Percentiles rank a stretch among this genome's conserved stretches.
Evolutionary conservation across 1,284 basidiomycete genomes (phyloP).

Genomic region (Fistulinella cinereoalba): DNA sequence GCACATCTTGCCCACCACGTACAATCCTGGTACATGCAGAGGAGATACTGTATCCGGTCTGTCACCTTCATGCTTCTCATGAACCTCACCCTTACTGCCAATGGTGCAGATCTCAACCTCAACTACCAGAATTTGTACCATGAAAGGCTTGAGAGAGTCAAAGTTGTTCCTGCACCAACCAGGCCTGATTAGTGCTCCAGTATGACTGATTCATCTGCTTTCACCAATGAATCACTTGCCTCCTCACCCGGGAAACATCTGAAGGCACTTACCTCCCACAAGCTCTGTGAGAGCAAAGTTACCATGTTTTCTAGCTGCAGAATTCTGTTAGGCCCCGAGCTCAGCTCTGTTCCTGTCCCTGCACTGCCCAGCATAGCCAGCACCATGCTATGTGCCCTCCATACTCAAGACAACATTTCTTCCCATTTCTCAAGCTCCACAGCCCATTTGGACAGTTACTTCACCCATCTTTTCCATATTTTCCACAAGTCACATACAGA

Average conservation of each 20-base stretch:
- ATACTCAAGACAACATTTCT: conserved; percentile 52
- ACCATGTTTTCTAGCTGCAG: conserved; percentile 43
- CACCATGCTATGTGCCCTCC: conserved; percentile 48
- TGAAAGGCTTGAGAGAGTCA: conserved; percentile 52
- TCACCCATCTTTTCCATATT: conserved; percentile 54
- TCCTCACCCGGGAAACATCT: conserved; percentile 37
- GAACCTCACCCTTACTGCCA: conserved; percentile 67
- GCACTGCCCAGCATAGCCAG: conserved; percentile 35
- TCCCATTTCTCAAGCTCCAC: conserved; percentile 62
- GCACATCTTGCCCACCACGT: no score
- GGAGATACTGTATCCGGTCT: no score
- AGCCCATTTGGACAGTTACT: conserved; percentile 49
- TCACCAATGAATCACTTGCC: conserved; percentile 49
- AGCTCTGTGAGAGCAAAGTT: conserved; percentile 54
- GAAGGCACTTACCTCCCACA: conserved; percentile 38
- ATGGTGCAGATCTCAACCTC: conserved; percentile 67
- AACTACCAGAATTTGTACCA: conserved; percentile 50
- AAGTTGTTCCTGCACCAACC: conserved; percentile 37
- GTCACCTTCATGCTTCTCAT: conserved; percentile 74
- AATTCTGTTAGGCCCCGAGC: conserved; percentile 46
- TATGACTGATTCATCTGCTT: conserved; percentile 55
- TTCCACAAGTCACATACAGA: conserved; percentile 53
- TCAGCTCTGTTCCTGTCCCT: conserved; percentile 41
- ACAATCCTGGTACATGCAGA: no score
- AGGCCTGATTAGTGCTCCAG: conserved; percentile 53